Evolutionary conservation across 306 rosid species (phyloP), one percentile per base, ranked within the genome.

Genomic region (Cicer arietinum): DNA sequence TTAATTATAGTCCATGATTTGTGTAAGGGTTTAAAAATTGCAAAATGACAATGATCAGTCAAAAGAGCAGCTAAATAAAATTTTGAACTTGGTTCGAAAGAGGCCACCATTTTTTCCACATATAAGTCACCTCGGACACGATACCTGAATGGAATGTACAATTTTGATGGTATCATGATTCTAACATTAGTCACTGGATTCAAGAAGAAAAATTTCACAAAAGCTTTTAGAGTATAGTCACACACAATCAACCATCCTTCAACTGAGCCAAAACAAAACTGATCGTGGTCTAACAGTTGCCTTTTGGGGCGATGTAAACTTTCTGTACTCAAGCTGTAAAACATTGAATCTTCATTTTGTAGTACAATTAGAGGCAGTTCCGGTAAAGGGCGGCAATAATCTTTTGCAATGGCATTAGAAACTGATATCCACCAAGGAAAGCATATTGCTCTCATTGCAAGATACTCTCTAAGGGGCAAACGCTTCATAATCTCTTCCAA

Each of bases 181-280:
- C 52, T 65, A 17, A 11, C 50, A 64, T 8, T 10, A 3, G 16
- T 37, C 10, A 61, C 70, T 18, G 70, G 70, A 65, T 65, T 65
- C 22, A 51, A 51, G 52, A 65, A 65, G 37, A 43, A 65, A 11
- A 10, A 2, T 7, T 16, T 10, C 1, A 8, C 10, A 11, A 43
- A 58, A 58, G 16, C 56, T 51, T 14, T 12, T 8, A n/a, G 4
- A 62, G 2, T 18, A 43, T 42, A 9, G 2, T 65, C 70, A 17
- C 10, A 1, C 39, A 65, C 4, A 41, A 64, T 64, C 37, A 64
- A 13, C 51, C 69, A 64, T 0, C 69, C 69, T 18, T 45, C 39
- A 37, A 51, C 11, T 5, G 16, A 9, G 35, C 62, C 75, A 69
- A 14, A 10, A 25, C 10, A 12, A 6, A 0, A 5, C 1, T 16